These are phyloP conservation scores for Saccharomycopsis hybrid DNA, from an alignment of 1,139 yeast genomes.

Conservation along the genomic window DNA sequence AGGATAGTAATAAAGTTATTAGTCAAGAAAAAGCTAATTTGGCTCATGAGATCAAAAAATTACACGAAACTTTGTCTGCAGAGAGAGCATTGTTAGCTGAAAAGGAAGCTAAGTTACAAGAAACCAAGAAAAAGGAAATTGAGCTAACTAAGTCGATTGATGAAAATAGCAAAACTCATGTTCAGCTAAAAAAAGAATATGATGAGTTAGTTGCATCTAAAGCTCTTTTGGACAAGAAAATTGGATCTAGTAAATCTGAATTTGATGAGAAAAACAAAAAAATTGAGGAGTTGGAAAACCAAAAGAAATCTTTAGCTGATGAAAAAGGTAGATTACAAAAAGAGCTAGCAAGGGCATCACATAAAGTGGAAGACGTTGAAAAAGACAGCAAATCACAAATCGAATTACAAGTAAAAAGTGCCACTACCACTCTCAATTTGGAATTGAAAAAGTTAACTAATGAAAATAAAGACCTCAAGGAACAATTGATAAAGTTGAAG, in stretches of 20 bases:
- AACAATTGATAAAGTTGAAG: constrained; percentile 17
- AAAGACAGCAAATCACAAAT: constrained; percentile 21
- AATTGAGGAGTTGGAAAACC: constrained; percentile 21
- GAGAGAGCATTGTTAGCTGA: constrained; percentile 37
- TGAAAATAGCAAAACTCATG: constrained; percentile 31
- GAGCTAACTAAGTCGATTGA: constrained; percentile 35
- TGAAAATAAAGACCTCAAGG: constrained; percentile 22
- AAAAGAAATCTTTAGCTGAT: constrained; percentile 15
- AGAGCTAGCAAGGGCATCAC: constrained; percentile 22
- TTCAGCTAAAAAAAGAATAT: constrained; percentile 33
- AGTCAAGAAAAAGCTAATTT: constrained; percentile 24
- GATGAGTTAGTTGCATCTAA: constrained; percentile 33
- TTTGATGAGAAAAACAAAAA: constrained; percentile 24
- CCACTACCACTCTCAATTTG: constrained; percentile 13
- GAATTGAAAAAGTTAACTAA: constrained; percentile 16
- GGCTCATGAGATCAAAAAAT: constrained; percentile 33
- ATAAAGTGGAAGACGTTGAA: constrained; percentile 21
- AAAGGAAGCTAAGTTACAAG: constrained; percentile 38
- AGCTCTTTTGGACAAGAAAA: constrained; percentile 28
- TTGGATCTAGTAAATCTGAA: constrained; percentile 24
- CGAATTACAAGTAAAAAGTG: constrained; percentile 23
- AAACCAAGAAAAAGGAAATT: constrained; percentile 35
- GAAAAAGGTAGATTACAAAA: constrained; percentile 21
- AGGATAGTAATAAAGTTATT: constrained; percentile 29
- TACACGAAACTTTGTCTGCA: constrained; percentile 32